Evolutionary conservation across 2,329 filamentous ascomycete genomes (phyloP).

Genomic region (Mycogone perniciosa): DNA sequence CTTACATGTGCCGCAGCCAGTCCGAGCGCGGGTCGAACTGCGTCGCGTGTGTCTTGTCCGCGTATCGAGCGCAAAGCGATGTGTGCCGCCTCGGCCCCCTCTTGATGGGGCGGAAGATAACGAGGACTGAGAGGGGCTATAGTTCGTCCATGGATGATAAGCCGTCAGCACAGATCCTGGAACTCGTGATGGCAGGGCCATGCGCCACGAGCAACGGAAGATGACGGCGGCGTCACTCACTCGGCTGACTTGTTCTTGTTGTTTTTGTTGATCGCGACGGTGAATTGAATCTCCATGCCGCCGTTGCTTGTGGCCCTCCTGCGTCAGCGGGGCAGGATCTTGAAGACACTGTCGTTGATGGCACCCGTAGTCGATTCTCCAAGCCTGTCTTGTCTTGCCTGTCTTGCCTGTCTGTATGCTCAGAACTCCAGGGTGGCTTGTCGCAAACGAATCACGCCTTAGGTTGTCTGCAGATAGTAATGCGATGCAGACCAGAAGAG

Average conservation of each 20-base stretch:
- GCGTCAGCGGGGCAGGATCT: conserved; percentile 6
- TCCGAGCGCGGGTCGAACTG: conserved; percentile 32
- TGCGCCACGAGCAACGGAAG: neutral
- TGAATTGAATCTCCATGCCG: conserved; percentile 35
- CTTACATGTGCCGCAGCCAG: conserved; percentile 34
- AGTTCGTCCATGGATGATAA: neutral
- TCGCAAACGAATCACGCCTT: too few species aligned
- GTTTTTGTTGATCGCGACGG: conserved; percentile 22
- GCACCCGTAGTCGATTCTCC: too few species aligned
- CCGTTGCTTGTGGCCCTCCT: neutral
- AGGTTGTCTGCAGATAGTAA: too few species aligned
- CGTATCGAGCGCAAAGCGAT: conserved; percentile 34
- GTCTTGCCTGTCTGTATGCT: too few species aligned
- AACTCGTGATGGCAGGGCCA: neutral
- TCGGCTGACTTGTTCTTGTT: conserved; percentile 16
- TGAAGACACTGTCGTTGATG: neutral
- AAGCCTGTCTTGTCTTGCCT: too few species aligned
- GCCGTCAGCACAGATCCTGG: neutral
- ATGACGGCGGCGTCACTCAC: conserved; percentile 18
- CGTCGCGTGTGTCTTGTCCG: conserved; percentile 32
- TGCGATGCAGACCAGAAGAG: too few species aligned
- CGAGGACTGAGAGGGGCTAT: conserved; percentile 3
- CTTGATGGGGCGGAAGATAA: conserved; percentile 4
- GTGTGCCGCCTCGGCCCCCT: conserved; percentile 23
- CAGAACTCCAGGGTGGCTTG: too few species aligned